These are phyloP conservation scores for Jatropha multifida DNA, from an alignment of 441 rosid species.

Conservation along the genomic window DNA sequence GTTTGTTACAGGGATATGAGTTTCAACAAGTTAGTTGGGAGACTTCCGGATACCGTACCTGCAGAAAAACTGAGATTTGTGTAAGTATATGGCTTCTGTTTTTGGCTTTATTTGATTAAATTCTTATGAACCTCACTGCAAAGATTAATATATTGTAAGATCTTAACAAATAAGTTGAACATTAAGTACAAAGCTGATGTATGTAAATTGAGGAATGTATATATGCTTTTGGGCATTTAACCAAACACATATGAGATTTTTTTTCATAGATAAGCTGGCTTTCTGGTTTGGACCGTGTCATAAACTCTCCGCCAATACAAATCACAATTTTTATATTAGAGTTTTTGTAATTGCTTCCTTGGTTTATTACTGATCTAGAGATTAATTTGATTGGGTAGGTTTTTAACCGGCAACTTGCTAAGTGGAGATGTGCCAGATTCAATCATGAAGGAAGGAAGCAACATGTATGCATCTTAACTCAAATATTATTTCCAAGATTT, in stretches of 20 bases:
- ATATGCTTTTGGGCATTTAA: background rate
- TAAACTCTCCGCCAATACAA: background rate
- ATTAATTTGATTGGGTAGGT: conserved; percentile 40
- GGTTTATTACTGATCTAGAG: background rate
- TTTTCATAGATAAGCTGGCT: background rate
- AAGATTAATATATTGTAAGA: background rate
- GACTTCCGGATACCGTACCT: conserved; percentile 42
- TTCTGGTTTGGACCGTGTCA: background rate
- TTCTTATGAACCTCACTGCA: conserved; percentile 1
- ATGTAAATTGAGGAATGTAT: background rate
- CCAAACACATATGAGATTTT: background rate
- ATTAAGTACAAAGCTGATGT: background rate
- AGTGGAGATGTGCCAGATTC: conserved; percentile 65
- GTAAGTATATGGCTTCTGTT: conserved; percentile 42
- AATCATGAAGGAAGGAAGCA: conserved; percentile 61
- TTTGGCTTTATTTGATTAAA: background rate
- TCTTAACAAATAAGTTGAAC: background rate
- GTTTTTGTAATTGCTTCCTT: background rate
- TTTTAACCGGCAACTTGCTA: conserved; percentile 60
- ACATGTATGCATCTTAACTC: conserved; percentile 51
- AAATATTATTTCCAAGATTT: background rate
- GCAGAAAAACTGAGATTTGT: conserved; percentile 44
- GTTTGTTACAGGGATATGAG: conserved; percentile 70
- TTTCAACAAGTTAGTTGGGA: conserved; percentile 68
- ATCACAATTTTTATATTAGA: background rate